phyloP scores from a whole-genome alignment of 768 basidiomycete species.

The Tubosaeta sp. region DNA sequence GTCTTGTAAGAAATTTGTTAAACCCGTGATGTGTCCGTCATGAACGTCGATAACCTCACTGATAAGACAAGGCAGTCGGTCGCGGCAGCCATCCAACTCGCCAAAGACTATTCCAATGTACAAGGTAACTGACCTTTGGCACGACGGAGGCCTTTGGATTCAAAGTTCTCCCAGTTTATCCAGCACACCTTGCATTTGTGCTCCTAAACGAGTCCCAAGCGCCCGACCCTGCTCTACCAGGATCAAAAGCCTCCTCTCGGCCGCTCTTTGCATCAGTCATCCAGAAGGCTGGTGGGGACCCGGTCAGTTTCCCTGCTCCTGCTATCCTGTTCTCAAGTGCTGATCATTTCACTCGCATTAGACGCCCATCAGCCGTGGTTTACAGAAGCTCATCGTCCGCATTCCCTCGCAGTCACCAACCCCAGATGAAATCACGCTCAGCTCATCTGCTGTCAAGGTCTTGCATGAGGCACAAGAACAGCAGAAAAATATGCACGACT shows the following conservation, averaged over 20 bases:
- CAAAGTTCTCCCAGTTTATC: conserved; percentile 51
- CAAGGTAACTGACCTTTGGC: conserved; percentile 48
- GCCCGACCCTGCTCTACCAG: conserved; percentile 34
- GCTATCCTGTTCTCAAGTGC: not conserved
- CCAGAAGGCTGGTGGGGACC: conserved; percentile 80
- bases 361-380: conserved; percentile 57
- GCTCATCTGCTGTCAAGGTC: conserved; percentile 53
- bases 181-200: conserved; percentile 77
- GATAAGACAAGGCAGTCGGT: conserved; percentile 76
- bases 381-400: conserved; percentile 76
- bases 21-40: too few species aligned
- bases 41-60: conserved; percentile 70
- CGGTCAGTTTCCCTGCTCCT: conserved; percentile 42
- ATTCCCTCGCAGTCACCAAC: conserved; percentile 81
- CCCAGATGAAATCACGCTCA: conserved; percentile 73
- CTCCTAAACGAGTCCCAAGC: conserved; percentile 66
- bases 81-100: conserved; percentile 69
- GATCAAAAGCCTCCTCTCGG: conserved; percentile 29
- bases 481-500: conserved; percentile 84
- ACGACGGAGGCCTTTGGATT: not conserved
- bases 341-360: conserved; percentile 25
- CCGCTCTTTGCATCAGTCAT: conserved; percentile 78
- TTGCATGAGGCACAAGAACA: conserved; percentile 71
- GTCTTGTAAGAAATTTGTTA: too few species aligned
- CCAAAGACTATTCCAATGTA: conserved; percentile 79